These are phyloP conservation scores for Exutisphaerella laricina DNA, from an alignment of 2,329 filamentous ascomycete species.

Conservation along the genomic window DNA sequence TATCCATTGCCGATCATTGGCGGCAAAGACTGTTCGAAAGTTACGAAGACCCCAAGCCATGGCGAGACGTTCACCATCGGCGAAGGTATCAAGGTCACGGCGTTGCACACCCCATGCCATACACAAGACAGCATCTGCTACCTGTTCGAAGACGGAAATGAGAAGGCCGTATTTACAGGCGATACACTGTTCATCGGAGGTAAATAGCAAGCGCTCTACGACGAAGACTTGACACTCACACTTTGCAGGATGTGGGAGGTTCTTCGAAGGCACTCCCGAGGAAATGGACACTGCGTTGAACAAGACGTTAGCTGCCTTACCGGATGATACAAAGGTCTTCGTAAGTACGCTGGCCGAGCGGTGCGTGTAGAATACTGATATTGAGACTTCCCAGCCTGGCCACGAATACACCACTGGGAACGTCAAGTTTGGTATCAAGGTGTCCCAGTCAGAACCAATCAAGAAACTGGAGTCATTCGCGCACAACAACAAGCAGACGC, in stretches of 20 bases:
- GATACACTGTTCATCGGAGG: constrained; percentile 94
- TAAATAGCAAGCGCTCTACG: no score
- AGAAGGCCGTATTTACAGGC: constrained; percentile 84
- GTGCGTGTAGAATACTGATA: neutral
- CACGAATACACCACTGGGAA: constrained; percentile 99
- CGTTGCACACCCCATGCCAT: constrained; percentile 94
- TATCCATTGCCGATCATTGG: constrained; percentile 73
- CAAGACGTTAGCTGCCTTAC: constrained; percentile 70
- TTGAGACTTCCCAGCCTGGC: constrained; percentile 59
- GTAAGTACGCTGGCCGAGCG: constrained; percentile 46
- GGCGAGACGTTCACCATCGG: constrained; percentile 77
- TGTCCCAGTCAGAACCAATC: constrained; percentile 68
- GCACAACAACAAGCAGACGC: constrained; percentile 75
- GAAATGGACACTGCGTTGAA: constrained; percentile 96
- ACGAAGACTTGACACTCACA: neutral
- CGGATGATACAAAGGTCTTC: constrained; percentile 87
- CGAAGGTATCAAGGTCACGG: constrained; percentile 69
- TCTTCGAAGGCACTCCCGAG: constrained; percentile 84
- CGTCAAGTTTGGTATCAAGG: constrained; percentile 76
- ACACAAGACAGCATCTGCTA: constrained; percentile 99
- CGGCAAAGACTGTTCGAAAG: constrained; percentile 76
- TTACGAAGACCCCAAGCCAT: constrained; percentile 70
- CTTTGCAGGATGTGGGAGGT: constrained; percentile 73
- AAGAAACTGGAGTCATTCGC: constrained; percentile 73
- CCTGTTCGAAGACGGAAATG: constrained; percentile 73